Percentiles rank a stretch among this genome's conserved stretches.
These are phyloP conservation scores for Vitis rupestris DNA, from an alignment of 164 flowering plant genomes.

Conservation along the genomic window DNA sequence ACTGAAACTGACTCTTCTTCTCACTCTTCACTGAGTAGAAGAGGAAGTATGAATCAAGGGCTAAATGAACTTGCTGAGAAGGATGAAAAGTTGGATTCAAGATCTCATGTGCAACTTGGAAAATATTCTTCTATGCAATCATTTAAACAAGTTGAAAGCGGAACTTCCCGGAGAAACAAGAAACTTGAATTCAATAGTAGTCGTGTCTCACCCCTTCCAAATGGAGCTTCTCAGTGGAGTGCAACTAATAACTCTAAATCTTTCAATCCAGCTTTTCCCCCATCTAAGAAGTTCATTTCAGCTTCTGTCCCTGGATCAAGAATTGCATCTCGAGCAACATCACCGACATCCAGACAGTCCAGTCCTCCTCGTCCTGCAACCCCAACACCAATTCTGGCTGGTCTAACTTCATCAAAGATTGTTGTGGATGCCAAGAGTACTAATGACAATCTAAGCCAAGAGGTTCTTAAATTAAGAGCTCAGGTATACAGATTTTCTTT, in stretches of 20 bases:
- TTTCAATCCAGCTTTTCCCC: slow-evolving; percentile 65
- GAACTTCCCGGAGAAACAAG: slow-evolving; percentile 60
- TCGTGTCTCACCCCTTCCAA: slow-evolving; percentile 68
- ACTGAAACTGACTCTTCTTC: slow-evolving; percentile 17
- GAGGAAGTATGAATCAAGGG: slow-evolving; percentile 54
- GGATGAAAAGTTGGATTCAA: slow-evolving; percentile 47
- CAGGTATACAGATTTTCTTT: slow-evolving; percentile 41
- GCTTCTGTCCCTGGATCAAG: slow-evolving; percentile 85
- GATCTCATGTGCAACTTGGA: slow-evolving; percentile 46
- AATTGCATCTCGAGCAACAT: slow-evolving; percentile 79
- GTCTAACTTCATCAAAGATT: slow-evolving; percentile 57
- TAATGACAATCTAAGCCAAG: slow-evolving; percentile 64
- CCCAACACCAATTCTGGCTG: slow-evolving; percentile 68
- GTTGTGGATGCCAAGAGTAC: slow-evolving; percentile 49
- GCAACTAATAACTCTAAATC: slow-evolving; percentile 52
- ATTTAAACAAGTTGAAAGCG: slow-evolving; percentile 48
- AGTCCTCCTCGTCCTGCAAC: slow-evolving; percentile 89
- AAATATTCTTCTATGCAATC: slow-evolving; percentile 64
- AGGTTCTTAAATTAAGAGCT: slow-evolving; percentile 58
- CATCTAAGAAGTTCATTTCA: slow-evolving; percentile 76
- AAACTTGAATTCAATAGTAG: slow-evolving; percentile 65
- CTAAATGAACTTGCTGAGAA: slow-evolving; percentile 45
- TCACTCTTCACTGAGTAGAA: slow-evolving; percentile 41
- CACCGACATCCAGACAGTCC: slow-evolving; percentile 76
- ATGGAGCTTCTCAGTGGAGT: slow-evolving; percentile 58